These are phyloP conservation scores for Fusarium pilosicola DNA, from an alignment of 2,329 filamentous ascomycete species.

Conservation along the genomic window DNA sequence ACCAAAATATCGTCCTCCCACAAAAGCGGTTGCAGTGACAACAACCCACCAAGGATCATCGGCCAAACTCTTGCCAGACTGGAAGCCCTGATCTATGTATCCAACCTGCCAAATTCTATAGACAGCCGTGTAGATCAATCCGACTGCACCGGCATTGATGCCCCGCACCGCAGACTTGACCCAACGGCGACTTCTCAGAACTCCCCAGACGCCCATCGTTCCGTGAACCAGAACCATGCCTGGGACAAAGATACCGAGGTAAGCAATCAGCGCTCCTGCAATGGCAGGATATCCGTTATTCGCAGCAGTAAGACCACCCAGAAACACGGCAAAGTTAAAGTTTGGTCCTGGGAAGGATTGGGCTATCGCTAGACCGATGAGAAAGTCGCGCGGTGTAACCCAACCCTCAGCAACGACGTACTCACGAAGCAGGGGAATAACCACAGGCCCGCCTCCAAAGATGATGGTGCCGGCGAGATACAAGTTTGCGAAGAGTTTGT, in stretches of 20 bases:
- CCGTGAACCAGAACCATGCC: constrained; percentile 61
- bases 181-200: constrained; percentile 56
- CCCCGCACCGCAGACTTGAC: constrained; percentile 64
- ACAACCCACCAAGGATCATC: constrained; percentile 73
- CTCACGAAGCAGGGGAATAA: constrained; percentile 70
- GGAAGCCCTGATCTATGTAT: constrained; percentile 61
- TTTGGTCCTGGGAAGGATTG: constrained; percentile 70
- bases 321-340: constrained; percentile 66
- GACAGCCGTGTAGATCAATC: constrained; percentile 71
- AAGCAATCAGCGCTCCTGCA: constrained; percentile 62
- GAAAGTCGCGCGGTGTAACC: constrained; percentile 76
- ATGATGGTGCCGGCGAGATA: constrained; percentile 78
- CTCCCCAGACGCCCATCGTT: constrained; percentile 65
- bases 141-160: constrained; percentile 69
- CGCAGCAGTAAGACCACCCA: constrained; percentile 61
- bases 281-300: constrained; percentile 50
- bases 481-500: constrained; percentile 74
- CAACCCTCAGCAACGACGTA: constrained; percentile 74
- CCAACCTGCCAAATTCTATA: constrained; percentile 72
- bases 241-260: constrained; percentile 62
- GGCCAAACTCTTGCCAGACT: constrained; percentile 62
- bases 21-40: constrained; percentile 56
- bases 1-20: constrained; percentile 3
- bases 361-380: constrained; percentile 76
- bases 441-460: constrained; percentile 72